Percentiles rank a stretch among this genome's conserved stretches.
Conservation (phyloP, 768 basidiomycete species). For the Sporobolomyces roseus region DNA sequence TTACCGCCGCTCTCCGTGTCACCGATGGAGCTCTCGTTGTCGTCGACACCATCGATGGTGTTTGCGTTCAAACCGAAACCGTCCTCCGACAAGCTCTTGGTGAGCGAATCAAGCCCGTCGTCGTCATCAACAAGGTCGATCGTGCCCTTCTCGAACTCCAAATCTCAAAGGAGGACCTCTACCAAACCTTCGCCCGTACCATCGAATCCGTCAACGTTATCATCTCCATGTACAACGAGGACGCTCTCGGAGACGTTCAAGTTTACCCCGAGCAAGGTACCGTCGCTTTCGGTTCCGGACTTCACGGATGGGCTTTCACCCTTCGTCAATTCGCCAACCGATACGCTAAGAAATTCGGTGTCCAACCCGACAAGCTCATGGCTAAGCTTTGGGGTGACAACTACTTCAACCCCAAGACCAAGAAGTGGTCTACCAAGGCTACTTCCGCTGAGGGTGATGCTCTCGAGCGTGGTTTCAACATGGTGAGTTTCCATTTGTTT, state of each 20-base stretch:
- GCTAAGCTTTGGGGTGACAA: slow-evolving; percentile 97
- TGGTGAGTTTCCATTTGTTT: slow-evolving; percentile 40
- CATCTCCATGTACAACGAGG: slow-evolving; percentile 94
- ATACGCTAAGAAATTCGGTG: slow-evolving; percentile 98
- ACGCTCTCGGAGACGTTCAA: slow-evolving; percentile 91
- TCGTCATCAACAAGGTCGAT: slow-evolving; percentile 99
- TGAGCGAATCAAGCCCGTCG: slow-evolving; percentile 99
- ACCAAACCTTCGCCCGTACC: slow-evolving; percentile 95
- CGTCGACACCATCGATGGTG: slow-evolving; percentile 98
- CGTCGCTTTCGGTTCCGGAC: slow-evolving; percentile 97
- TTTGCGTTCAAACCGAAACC: slow-evolving; percentile 99
- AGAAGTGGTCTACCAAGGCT: slow-evolving; percentile 86
- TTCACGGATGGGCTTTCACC: slow-evolving; percentile 99
- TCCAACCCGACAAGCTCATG: slow-evolving; percentile 99
- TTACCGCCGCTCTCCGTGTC: slow-evolving; percentile 98
- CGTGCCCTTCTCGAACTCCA: slow-evolving; percentile 98
- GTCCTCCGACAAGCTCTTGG: slow-evolving; percentile 93
- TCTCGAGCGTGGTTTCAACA: slow-evolving; percentile 98
- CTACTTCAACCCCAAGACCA: slow-evolving; percentile 94
- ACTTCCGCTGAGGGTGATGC: slow-evolving; percentile 73
- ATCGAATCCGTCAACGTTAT: slow-evolving; percentile 98
- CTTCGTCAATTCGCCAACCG: slow-evolving; percentile 92
- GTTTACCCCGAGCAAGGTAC: slow-evolving; percentile 98
- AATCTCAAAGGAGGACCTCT: slow-evolving; percentile 92
- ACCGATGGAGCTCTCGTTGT: slow-evolving; percentile 99